These are phyloP conservation scores for Trichoderma virens DNA, from an alignment of 495 filamentous ascomycete species.

Conservation along the genomic window DNA sequence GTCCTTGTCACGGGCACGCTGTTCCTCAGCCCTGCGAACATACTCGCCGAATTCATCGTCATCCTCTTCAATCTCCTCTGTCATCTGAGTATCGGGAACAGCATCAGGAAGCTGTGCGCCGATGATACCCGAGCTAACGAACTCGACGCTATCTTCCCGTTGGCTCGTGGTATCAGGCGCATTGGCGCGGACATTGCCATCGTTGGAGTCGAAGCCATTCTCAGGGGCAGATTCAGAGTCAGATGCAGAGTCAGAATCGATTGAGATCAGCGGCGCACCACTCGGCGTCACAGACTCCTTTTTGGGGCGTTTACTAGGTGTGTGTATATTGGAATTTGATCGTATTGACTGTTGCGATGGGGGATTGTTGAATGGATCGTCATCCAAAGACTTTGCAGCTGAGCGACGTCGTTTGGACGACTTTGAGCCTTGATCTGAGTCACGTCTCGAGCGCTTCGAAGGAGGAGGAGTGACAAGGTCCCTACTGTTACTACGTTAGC, in stretches of 20 bases:
- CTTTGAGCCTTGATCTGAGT: conserved; percentile 4
- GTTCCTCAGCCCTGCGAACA: conserved; percentile 7
- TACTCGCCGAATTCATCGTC: conserved; percentile 7
- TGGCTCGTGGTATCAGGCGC: not conserved
- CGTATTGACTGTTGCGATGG: not conserved
- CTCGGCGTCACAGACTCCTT: not conserved
- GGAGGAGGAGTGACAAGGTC: not conserved
- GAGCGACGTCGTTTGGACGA: conserved; percentile 4
- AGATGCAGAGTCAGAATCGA: not conserved
- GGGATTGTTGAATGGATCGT: not conserved
- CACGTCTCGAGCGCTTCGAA: conserved; percentile 9
- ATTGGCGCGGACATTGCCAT: not conserved
- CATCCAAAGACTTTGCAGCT: not conserved
- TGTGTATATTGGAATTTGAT: not conserved
- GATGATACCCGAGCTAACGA: not conserved
- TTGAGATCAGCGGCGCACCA: not conserved
- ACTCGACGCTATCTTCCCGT: not conserved
- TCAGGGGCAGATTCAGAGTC: not conserved
- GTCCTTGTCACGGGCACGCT: not conserved
- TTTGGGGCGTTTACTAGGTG: not conserved
- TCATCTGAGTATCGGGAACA: not conserved
- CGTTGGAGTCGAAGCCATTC: not conserved
- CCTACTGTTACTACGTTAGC: not conserved
- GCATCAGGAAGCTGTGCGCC: not conserved
- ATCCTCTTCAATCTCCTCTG: not conserved